Evolutionary conservation across 345 rosid species (phyloP).

Genomic region (Carallia brachiata): DNA sequence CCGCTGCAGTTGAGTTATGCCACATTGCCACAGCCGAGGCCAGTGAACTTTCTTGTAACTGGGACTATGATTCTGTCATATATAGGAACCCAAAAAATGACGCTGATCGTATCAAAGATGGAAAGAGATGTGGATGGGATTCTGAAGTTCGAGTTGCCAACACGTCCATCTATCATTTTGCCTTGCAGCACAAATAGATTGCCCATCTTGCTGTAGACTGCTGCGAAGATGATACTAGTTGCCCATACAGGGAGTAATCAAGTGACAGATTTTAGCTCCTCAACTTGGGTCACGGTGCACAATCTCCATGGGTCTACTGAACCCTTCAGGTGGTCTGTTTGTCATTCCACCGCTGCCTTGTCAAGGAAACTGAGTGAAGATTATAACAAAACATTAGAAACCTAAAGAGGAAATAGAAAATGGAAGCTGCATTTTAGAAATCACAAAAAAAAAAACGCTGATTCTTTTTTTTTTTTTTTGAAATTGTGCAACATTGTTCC

Average conservation of each 20-base stretch:
- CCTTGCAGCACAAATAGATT: background rate
- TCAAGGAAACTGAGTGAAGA: background rate
- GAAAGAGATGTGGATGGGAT: background rate
- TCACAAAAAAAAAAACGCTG: no score
- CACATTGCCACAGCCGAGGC: background rate
- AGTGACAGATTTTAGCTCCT: background rate
- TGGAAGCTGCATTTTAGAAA: no score
- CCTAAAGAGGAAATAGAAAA: no score
- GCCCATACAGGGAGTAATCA: background rate
- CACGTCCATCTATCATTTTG: background rate
- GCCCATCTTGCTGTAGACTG: conserved; percentile 1
- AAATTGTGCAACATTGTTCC: no score
- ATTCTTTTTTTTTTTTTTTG: no score
- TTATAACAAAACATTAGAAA: background rate
- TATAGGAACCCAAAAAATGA: background rate
- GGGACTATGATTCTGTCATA: background rate
- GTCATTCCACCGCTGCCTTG: background rate
- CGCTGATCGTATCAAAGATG: background rate
- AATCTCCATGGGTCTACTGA: background rate
- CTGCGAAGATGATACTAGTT: background rate
- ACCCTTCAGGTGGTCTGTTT: background rate
- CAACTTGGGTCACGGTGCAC: background rate
- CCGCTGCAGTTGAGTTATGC: background rate
- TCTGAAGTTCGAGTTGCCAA: background rate
- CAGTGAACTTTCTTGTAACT: background rate